Base-by-base conservation (phyloP, 192 early-diverging fungal genomes). In the Backusella australiensis region DNA sequence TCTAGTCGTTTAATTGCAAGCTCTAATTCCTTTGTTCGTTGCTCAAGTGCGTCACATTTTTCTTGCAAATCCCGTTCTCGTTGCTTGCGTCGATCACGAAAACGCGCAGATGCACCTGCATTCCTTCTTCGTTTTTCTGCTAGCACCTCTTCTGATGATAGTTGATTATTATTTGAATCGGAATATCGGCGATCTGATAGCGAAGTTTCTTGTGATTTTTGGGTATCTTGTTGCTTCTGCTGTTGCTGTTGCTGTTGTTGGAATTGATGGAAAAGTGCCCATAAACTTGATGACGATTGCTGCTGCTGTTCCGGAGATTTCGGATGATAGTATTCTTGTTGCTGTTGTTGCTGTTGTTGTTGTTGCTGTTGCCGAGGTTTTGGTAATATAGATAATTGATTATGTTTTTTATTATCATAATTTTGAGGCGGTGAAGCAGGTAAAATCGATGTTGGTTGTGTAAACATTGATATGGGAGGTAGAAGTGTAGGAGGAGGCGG, bases 51-150 rank as follows among this genome's bases (percentile, higher is more conserved):
- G 76, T 86, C 36, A 73, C 89, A 91, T 75, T 85, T 81, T 34
- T 85, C 79, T 32, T 85, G 80, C 67, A 89, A 82, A 42, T 89
- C 90, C 34, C 83, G 80, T 78, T 90, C 90, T 12, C 89, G 84
- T 75, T 89, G 85, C 71, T 91, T 91, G 73, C 90, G 84, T 4
- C 90, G 88, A 67, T 89, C 88, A 53, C 90, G 85, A 75, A 91
- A 91, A 46, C 90, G 73, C 9, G 90, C 88, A 14, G 89, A 90
- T 0, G 90, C 90, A 70, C 85, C 89, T 35, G 90, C 90, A 49
- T 91, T 91, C 67, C 90, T 79, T 63, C 86, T 81, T 75, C 90
- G 78, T 70, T 89, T 86, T 74, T 91, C 90, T 34, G 87, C 88
- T n/a, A 91, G 74, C 5, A 91, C 83, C 39, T 87, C 81, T 6